Evolutionary conservation across 305 asterid genomes (phyloP).

Genomic region (Solanum hybrid): DNA sequence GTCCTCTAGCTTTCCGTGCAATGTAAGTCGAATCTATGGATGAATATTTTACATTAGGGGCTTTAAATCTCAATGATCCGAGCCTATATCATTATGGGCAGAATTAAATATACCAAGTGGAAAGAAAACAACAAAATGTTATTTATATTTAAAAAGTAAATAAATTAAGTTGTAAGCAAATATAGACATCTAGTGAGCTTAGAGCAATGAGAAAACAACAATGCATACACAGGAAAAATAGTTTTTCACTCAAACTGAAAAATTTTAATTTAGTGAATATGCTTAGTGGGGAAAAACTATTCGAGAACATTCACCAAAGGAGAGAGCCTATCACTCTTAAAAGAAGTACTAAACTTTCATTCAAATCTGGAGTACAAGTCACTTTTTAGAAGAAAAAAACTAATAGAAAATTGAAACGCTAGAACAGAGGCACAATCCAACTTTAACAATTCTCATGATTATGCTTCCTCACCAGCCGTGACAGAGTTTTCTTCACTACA

Average conservation of each 20-base stretch:
- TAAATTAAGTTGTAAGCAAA: background rate
- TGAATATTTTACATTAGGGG: background rate
- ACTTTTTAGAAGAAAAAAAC: background rate
- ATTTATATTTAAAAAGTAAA: background rate
- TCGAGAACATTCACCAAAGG: background rate
- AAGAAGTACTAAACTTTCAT: background rate
- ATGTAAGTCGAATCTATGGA: background rate
- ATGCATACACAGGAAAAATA: background rate
- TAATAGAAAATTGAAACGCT: no score
- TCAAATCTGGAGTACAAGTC: background rate
- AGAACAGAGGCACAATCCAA: no score
- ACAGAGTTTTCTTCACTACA: no score
- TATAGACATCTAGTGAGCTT: background rate
- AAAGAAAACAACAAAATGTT: background rate
- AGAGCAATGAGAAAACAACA: background rate
- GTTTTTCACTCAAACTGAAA: background rate
- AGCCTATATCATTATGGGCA: constrained; percentile 24
- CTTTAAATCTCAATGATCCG: background rate
- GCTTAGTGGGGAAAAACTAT: background rate
- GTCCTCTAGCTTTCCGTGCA: background rate
- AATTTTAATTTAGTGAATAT: background rate
- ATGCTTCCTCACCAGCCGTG: no score
- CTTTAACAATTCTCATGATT: no score
- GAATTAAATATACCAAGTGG: background rate
- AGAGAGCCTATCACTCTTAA: background rate